These are phyloP conservation scores for Trichoderma atroviride DNA, from an alignment of 2,329 filamentous ascomycete genomes.

Conservation along the genomic window DNA sequence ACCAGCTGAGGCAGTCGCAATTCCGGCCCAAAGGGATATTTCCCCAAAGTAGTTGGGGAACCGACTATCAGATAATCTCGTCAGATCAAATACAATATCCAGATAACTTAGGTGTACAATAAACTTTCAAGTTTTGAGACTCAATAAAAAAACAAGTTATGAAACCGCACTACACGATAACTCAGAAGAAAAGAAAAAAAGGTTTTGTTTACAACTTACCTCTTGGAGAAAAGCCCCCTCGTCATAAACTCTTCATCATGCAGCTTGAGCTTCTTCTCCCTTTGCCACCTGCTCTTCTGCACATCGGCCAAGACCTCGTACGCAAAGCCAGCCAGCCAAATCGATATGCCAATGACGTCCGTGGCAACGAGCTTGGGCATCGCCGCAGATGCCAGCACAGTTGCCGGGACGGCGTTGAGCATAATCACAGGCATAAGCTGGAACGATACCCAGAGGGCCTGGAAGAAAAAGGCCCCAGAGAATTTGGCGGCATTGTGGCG, in stretches of 20 bases:
- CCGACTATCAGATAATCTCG: constrained; percentile 35
- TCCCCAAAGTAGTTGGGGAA: constrained; percentile 78
- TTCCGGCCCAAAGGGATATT: constrained; percentile 67
- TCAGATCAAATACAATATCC: not conserved
- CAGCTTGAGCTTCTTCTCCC: constrained; percentile 64
- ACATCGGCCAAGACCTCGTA: constrained; percentile 65
- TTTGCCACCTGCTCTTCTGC: constrained; percentile 65
- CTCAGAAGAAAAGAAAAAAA: not conserved
- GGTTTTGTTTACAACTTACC: constrained; percentile 37
- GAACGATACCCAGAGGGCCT: constrained; percentile 70
- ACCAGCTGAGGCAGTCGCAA: constrained; percentile 62
- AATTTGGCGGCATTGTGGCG: constrained; percentile 43
- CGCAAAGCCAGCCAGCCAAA: constrained; percentile 40
- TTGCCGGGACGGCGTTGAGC: constrained; percentile 62
- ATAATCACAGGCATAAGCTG: constrained; percentile 66
- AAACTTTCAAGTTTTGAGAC: not conserved
- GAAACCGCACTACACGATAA: not conserved
- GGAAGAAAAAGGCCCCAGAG: constrained; percentile 49
- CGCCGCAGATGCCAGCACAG: constrained; percentile 48
- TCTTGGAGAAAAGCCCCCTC: constrained; percentile 62
- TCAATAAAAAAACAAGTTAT: not conserved
- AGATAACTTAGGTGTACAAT: not conserved
- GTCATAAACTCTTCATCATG: constrained; percentile 70
- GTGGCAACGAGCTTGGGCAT: constrained; percentile 53
- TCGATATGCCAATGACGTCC: constrained; percentile 57